Evolutionary conservation across 108 stramenopile genomes (phyloP).

Genomic region (Discostella pseudostelligera): DNA sequence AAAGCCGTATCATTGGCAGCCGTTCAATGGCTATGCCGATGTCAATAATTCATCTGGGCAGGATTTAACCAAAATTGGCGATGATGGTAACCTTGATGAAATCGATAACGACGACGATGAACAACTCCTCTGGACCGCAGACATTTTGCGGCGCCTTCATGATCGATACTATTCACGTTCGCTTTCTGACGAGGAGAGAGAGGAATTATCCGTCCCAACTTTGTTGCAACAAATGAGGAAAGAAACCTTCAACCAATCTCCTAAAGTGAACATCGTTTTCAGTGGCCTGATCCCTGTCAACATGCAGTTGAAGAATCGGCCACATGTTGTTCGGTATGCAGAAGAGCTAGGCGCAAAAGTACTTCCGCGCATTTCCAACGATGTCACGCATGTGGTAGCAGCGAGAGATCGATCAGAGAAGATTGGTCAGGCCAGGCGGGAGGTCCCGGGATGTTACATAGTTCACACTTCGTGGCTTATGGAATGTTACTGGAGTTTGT

Average conservation of each 20-base stretch:
- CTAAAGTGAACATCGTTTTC: slow-evolving; percentile 53
- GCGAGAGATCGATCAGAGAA: slow-evolving; percentile 84
- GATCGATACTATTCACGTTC: slow-evolving; percentile 53
- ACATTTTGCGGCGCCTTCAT: slow-evolving; percentile 66
- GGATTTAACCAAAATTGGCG: slow-evolving; percentile 51
- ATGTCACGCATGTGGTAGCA: slow-evolving; percentile 73
- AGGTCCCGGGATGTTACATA: slow-evolving; percentile 64
- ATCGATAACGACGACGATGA: slow-evolving; percentile 47
- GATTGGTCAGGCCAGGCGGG: slow-evolving; percentile 53
- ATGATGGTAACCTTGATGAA: slow-evolving; percentile 28
- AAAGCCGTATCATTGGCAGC: slow-evolving; percentile 80
- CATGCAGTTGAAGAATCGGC: slow-evolving; percentile 57
- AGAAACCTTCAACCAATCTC: slow-evolving; percentile 43
- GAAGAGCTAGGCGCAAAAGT: slow-evolving; percentile 76
- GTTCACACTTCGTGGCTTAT: slow-evolving; percentile 78
- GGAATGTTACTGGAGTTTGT: slow-evolving; percentile 81
- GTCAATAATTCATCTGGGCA: slow-evolving; percentile 82
- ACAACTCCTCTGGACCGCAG: slow-evolving; percentile 69
- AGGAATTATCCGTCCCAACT: slow-evolving; percentile 53
- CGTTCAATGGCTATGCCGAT: slow-evolving; percentile 80
- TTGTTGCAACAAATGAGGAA: slow-evolving; percentile 59
- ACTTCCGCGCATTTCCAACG: slow-evolving; percentile 42
- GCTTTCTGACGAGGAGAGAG: slow-evolving; percentile 37
- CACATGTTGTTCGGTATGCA: slow-evolving; percentile 70
- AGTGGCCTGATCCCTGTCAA: slow-evolving; percentile 76